Conservation (phyloP, 129 eudicot species). For the Saposhnikovia divaricata region DNA sequence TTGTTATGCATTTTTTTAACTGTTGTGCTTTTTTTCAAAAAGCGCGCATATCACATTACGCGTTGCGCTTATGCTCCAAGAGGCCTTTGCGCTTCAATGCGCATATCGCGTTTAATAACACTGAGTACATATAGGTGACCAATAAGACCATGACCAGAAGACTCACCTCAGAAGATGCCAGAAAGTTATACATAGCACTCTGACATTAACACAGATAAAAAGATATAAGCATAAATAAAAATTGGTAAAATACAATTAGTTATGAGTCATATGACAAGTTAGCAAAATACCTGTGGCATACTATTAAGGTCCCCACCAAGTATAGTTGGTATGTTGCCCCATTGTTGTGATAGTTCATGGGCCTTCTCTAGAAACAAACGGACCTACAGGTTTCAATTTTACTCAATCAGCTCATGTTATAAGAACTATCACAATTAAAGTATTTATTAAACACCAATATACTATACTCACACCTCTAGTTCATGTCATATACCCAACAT, state of each 20-base stretch:
- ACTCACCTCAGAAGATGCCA: slow-evolving; percentile 69
- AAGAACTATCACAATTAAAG: not conserved
- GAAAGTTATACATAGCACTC: slow-evolving; percentile 75
- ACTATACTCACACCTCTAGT: not conserved
- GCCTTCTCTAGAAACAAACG: slow-evolving; percentile 71
- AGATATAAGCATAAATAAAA: not conserved
- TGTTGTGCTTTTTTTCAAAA: too few species aligned
- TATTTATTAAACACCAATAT: not conserved
- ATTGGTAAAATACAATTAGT: not conserved
- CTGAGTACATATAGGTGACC: not conserved
- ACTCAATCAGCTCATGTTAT: slow-evolving; percentile 5
- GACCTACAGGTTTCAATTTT: slow-evolving; percentile 34
- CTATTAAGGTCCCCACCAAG: slow-evolving; percentile 79
- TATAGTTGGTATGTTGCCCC: slow-evolving; percentile 67
- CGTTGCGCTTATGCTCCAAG: too few species aligned
- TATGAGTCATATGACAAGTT: not conserved
- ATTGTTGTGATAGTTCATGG: slow-evolving; percentile 49
- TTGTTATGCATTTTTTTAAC: too few species aligned
- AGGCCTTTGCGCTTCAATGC: too few species aligned
- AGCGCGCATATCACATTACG: too few species aligned
- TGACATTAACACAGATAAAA: slow-evolving; percentile 27
- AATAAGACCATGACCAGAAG: slow-evolving; percentile 1
- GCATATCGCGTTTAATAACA: too few species aligned
- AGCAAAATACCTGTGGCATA: slow-evolving; percentile 50
- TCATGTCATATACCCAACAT: not conserved